Percentiles rank a stretch among this genome's conserved stretches.
Conservation (phyloP, 2,329 filamentous ascomycete genomes). For the Cladophialophora yegresii region DNA sequence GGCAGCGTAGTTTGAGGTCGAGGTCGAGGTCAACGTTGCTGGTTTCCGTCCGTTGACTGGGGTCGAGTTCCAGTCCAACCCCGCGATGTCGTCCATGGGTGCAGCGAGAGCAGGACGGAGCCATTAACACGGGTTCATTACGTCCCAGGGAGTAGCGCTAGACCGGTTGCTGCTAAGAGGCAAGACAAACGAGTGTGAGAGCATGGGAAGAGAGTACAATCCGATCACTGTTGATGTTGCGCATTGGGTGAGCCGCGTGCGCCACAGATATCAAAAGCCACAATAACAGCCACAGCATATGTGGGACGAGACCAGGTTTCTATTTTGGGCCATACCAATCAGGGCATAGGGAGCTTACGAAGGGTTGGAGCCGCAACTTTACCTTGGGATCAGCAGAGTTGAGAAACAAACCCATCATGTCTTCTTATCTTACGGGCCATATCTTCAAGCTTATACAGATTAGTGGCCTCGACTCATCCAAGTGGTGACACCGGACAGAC, state of each 20-base stretch:
- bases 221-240: conserved; percentile 4
- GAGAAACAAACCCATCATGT: no score
- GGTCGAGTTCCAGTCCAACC: conserved; percentile 49
- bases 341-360: no score
- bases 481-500: no score
- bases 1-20: conserved; percentile 42
- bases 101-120: not conserved
- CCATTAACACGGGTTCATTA: conserved; percentile 8
- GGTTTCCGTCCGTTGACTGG: conserved; percentile 42
- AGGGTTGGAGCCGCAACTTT: no score
- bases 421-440: no score
- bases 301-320: not conserved
- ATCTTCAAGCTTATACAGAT: no score
- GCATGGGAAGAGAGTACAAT: not conserved
- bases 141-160: not conserved
- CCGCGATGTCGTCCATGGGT: conserved; percentile 52
- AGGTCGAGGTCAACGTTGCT: conserved; percentile 44
- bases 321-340: no score
- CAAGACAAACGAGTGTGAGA: not conserved
- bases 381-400: no score
- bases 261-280: conserved; percentile 9
- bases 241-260: conserved; percentile 3
- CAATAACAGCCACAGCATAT: conserved; percentile 9
- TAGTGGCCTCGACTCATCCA: no score
- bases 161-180: not conserved